A percentile compares a stretch with the other conserved stretches of the same genome.
These are phyloP conservation scores for Arachis hypogaea DNA, from an alignment of 306 rosid genomes.

Conservation along the genomic window DNA sequence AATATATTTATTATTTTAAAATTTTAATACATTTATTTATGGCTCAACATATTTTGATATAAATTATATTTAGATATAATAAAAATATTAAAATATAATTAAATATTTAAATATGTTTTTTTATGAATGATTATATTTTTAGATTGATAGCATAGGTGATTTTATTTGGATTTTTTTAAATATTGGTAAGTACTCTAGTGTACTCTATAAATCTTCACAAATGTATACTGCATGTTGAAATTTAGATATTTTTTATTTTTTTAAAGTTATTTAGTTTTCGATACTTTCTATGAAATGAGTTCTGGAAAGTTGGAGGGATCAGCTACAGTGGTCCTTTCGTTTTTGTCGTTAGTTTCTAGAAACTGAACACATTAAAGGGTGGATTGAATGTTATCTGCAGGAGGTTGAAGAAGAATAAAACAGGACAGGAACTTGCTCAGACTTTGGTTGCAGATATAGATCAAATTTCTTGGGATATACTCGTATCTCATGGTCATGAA, in stretches of 20 bases:
- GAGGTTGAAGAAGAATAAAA: conserved; percentile 48
- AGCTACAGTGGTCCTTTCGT: background rate
- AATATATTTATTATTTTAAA: too few relatives aligned
- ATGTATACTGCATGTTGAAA: too few relatives aligned
- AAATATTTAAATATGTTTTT: too few relatives aligned
- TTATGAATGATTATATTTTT: too few relatives aligned
- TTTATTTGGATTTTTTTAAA: too few relatives aligned
- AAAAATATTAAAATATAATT: too few relatives aligned
- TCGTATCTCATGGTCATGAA: conserved; percentile 66
- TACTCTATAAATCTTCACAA: too few relatives aligned
- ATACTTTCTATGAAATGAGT: background rate
- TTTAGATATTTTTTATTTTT: background rate
- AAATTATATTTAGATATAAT: too few relatives aligned
- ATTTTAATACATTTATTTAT: too few relatives aligned
- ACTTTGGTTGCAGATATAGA: conserved; percentile 62
- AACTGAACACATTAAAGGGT: background rate
- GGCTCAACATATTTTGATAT: too few relatives aligned
- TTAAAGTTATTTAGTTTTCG: background rate
- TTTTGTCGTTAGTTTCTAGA: background rate
- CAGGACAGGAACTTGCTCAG: conserved; percentile 54
- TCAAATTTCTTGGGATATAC: conserved; percentile 64
- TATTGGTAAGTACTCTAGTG: too few relatives aligned
- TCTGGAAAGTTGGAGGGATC: background rate
- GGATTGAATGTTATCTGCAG: conserved; percentile 42
- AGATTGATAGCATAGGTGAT: too few relatives aligned